Evolutionary conservation across 108 stramenopile species (phyloP).

Genomic region (Pseudonitzschia delicatissima): DNA sequence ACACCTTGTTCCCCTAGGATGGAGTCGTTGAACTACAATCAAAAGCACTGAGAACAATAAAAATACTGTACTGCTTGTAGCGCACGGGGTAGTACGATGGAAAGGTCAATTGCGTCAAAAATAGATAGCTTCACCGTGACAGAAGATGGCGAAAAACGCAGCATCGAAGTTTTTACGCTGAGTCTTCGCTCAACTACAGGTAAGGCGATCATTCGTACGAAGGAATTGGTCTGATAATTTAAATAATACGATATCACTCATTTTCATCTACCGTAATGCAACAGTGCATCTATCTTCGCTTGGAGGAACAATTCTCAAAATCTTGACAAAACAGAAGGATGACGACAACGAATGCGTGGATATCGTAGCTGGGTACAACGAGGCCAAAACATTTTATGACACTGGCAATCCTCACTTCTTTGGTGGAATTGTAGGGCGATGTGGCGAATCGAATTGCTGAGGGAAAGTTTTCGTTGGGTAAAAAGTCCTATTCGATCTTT

Average conservation of each 20-base stretch:
- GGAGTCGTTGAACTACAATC: too few relatives aligned
- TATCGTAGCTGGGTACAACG: slow-evolving; percentile 65
- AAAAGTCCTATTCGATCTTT: slow-evolving; percentile 47
- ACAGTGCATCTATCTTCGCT: slow-evolving; percentile 47
- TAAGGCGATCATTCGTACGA: neutral
- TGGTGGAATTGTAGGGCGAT: slow-evolving; percentile 70
- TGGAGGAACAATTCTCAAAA: slow-evolving; percentile 49
- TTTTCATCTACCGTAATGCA: neutral
- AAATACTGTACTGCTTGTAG: neutral
- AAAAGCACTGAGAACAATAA: too few relatives aligned
- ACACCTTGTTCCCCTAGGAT: too few relatives aligned
- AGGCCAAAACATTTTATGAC: slow-evolving; percentile 32
- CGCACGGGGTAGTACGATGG: neutral
- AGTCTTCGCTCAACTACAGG: slow-evolving; percentile 7
- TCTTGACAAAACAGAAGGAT: slow-evolving; percentile 31
- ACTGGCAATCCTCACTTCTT: slow-evolving; percentile 63
- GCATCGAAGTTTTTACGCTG: slow-evolving; percentile 6
- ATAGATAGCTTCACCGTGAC: neutral
- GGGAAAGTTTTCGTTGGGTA: slow-evolving; percentile 54
- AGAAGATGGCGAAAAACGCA: neutral
- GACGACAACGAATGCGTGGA: slow-evolving; percentile 26
- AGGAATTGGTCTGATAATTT: neutral
- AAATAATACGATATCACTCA: neutral
- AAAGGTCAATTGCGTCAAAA: neutral
- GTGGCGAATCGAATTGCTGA: slow-evolving; percentile 82